phyloP scores from a whole-genome alignment of 495 filamentous ascomycete species.

The Penicillium soppii region DNA sequence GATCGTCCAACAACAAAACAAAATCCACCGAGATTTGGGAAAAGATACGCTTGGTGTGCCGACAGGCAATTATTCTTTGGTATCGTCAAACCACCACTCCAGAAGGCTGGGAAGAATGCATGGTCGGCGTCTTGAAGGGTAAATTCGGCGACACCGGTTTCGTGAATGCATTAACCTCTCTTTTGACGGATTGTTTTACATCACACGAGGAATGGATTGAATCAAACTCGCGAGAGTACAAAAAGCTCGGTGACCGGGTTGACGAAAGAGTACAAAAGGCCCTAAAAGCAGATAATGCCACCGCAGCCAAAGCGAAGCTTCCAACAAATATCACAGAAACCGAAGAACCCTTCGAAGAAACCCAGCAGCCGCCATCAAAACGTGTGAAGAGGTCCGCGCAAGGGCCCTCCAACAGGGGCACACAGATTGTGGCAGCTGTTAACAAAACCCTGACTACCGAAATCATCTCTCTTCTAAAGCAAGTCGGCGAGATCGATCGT shows the following conservation, averaged over 20 bases:
- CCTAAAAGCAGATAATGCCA: not conserved
- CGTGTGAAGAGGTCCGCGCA: not conserved
- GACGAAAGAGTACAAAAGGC: not conserved
- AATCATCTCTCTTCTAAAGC: slow-evolving; percentile 1
- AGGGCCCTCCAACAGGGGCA: not conserved
- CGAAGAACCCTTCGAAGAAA: not conserved
- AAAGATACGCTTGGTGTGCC: not conserved
- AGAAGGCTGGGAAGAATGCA: not conserved
- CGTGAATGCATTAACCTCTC: not conserved
- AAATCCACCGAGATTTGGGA: not conserved
- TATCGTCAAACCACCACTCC: not conserved
- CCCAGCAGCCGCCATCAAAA: not conserved
- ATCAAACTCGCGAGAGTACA: not conserved
- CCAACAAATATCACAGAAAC: too few species aligned
- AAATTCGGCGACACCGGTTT: not conserved
- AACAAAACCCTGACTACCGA: slow-evolving; percentile 7
- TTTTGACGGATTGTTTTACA: not conserved
- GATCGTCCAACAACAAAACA: not conserved
- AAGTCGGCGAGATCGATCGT: slow-evolving; percentile 28
- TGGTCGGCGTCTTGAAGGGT: not conserved
- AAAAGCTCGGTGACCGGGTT: not conserved
- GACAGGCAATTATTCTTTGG: not conserved
- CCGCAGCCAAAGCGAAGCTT: not conserved
- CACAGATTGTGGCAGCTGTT: not conserved
- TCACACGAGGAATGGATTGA: not conserved